phyloP scores from a whole-genome alignment of 345 rosid genomes.

The Balakata baccata region DNA sequence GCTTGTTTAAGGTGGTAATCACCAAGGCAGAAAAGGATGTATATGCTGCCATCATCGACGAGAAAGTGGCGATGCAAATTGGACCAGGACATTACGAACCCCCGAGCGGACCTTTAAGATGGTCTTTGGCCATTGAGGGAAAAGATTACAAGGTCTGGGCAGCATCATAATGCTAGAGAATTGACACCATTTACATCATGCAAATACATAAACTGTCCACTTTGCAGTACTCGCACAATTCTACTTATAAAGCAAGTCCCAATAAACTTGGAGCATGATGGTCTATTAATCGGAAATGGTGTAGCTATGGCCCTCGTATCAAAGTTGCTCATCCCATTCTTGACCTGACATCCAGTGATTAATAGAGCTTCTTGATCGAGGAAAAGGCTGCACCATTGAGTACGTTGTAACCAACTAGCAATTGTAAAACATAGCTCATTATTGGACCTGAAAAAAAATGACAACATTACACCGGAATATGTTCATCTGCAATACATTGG shows the following conservation, averaged over 20 bases:
- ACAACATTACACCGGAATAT: background rate
- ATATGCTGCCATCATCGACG: constrained; percentile 77
- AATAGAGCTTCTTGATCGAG: background rate
- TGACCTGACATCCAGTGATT: background rate
- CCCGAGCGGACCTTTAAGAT: constrained; percentile 43
- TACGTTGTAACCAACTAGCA: background rate
- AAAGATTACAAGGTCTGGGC: constrained; percentile 91
- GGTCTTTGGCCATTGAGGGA: constrained; percentile 71
- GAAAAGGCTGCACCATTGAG: background rate
- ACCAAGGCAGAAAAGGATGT: constrained; percentile 74
- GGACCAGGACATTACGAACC: constrained; percentile 93
- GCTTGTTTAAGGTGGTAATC: constrained; percentile 54
- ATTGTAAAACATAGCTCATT: background rate
- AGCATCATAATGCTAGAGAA: constrained; percentile 39
- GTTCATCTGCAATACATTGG: background rate
- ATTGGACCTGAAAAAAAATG: background rate
- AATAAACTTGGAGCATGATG: background rate
- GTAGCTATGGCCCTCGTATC: background rate
- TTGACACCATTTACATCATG: background rate
- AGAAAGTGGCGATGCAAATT: constrained; percentile 78
- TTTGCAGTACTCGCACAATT: background rate
- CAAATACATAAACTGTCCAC: background rate
- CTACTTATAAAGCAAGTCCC: background rate
- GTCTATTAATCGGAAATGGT: background rate
- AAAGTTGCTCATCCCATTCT: background rate